Conservation (phyloP, 2,329 filamentous ascomycete species). For the Blastomyces gilchristii region DNA sequence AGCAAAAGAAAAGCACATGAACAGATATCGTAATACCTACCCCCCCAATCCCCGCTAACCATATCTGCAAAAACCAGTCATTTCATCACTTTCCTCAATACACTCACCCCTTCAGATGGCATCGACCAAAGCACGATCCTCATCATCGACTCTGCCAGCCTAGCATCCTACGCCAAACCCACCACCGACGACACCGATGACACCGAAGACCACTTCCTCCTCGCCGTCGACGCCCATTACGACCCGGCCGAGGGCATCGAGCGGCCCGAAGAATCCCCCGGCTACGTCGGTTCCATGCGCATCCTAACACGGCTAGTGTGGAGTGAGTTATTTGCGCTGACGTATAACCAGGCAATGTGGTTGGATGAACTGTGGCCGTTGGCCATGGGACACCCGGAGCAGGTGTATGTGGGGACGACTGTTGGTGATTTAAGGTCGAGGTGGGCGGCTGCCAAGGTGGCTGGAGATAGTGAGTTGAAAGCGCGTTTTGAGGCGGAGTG, state of each 20-base stretch:
- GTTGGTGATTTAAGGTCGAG: background rate
- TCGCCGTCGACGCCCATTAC: conserved; percentile 20
- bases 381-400: conserved; percentile 21
- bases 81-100: background rate
- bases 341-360: conserved; percentile 10
- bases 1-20: background rate
- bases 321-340: conserved; percentile 21
- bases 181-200: conserved; percentile 9
- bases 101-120: background rate
- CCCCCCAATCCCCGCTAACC: background rate
- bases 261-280: conserved; percentile 17
- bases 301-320: conserved; percentile 24
- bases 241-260: conserved; percentile 12
- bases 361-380: conserved; percentile 22
- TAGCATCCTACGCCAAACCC: conserved; percentile 3
- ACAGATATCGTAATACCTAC: background rate
- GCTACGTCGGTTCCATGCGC: conserved; percentile 21
- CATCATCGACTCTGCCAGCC: conserved; percentile 2
- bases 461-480: background rate
- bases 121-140: background rate
- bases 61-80: background rate
- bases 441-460: background rate
- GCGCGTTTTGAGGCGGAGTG: background rate
- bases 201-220: conserved; percentile 15
- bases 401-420: conserved; percentile 21